Conservation (phyloP, 345 rosid species). For the Heritiera fomes region DNA sequence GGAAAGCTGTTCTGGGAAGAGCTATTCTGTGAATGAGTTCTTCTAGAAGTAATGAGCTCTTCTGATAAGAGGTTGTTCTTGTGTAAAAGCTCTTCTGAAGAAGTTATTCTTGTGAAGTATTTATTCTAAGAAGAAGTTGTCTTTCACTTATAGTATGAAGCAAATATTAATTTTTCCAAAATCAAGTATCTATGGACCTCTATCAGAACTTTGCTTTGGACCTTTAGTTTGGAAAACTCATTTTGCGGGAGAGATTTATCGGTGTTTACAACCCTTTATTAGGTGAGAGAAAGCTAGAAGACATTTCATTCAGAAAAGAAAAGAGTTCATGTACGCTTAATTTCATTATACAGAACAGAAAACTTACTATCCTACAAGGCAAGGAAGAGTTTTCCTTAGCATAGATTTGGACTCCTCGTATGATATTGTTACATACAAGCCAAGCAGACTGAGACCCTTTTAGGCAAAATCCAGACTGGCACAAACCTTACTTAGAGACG, state of each 20-base stretch:
- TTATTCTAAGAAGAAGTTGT: too few species aligned
- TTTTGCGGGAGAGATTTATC: not conserved
- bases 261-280: not conserved
- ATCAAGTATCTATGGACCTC: too few species aligned
- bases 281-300: not conserved
- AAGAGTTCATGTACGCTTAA: not conserved
- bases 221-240: not conserved
- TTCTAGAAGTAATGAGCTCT: too few species aligned
- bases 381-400: not conserved
- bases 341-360: not conserved
- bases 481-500: conserved; percentile 4
- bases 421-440: not conserved
- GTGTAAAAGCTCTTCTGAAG: too few species aligned
- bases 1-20: too few species aligned
- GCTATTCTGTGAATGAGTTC: too few species aligned
- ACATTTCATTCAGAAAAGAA: not conserved
- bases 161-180: too few species aligned
- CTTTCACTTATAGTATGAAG: too few species aligned
- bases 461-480: conserved; percentile 15
- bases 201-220: not conserved
- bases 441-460: not conserved
- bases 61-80: too few species aligned
- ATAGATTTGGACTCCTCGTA: not conserved
- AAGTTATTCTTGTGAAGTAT: too few species aligned
- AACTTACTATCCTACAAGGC: not conserved